Evolutionary conservation across 306 rosid species (phyloP), one percentile per base, ranked within the genome.

Genomic region (Rubus idaeus): DNA sequence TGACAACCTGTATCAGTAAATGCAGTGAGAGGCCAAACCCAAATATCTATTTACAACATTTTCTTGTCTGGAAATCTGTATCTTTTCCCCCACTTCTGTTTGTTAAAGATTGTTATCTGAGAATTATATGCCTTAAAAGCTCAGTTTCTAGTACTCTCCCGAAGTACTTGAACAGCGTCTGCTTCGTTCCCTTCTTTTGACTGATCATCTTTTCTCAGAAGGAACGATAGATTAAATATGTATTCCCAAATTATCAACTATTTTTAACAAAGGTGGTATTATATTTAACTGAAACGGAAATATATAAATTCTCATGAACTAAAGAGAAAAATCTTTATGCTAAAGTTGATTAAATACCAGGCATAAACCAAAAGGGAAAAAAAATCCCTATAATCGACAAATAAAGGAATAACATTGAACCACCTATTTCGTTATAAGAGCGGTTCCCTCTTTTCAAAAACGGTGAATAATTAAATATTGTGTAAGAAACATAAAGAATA

Each of bases 201-300:
- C 21, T 35, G 21, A 39, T 14, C 45, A 63, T 7, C 26, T 3
- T 63, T 62, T 49, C 46, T 16, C 16, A 37, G 4, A 3, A 26
- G 8, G 18, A 60, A 26, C 17, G 12, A 40, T 4, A 55, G 44
- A 51, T 10, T 53, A 10, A 0, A 39, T 20, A 16, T 35, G 39
- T 39, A 40, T 56, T n/a, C 14, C 41, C 44, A 51, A 52, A 52
- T 37, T 30, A 72, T 72, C 50, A 72, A 39, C 65, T 40, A 13
- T 1, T 21, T 21, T 41, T 40, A 21, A 21, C 23, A 57, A 42
- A 73, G 17, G 40, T 23, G 18, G 12, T 42, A 42, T 73, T 13
- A 21, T 73, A 23, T 57, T 73, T 14, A 57, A 57, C 42, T 10
- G 12, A 57, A 57, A 73, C 9, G 77, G 44, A 18, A 73, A 4